Evolutionary conservation across 1,284 basidiomycete species (phyloP).

Genomic region (Cystobasidium sp.): DNA sequence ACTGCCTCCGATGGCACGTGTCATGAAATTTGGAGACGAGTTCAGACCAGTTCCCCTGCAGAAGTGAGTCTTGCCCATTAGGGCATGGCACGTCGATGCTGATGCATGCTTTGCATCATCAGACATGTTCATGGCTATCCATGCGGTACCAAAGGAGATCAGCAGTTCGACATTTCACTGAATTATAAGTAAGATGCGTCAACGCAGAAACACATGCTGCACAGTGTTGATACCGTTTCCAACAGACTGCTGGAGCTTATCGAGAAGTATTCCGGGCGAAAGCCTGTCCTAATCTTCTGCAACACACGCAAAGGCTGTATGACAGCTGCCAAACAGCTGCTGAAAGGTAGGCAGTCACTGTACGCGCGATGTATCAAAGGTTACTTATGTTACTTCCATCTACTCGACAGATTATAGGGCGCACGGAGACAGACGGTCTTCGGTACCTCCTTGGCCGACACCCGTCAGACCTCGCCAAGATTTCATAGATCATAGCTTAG

Average conservation of each 20-base stretch:
- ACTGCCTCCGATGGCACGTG: conserved; percentile 61
- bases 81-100: neutral
- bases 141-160: conserved; percentile 72
- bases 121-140: conserved; percentile 57
- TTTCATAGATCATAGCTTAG: conserved; percentile 8
- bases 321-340: conserved; percentile 71
- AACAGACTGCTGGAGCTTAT: conserved; percentile 70
- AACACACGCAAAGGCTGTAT: conserved; percentile 76
- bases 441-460: conserved; percentile 31
- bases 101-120: conserved; percentile 55
- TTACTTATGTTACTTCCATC: conserved; percentile 18
- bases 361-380: conserved; percentile 57
- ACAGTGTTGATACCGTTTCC: neutral
- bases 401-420: conserved; percentile 41
- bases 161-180: conserved; percentile 72
- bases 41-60: conserved; percentile 82
- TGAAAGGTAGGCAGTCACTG: conserved; percentile 71
- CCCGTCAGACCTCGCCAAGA: neutral
- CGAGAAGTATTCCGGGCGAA: conserved; percentile 70
- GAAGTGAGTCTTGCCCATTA: conserved; percentile 62
- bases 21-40: conserved; percentile 88
- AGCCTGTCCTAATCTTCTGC: conserved; percentile 83
- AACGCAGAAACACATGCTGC: neutral
- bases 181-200: conserved; percentile 61
- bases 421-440: conserved; percentile 51